Percentiles rank a stretch among this genome's conserved stretches.
Evolutionary conservation across 2,329 filamentous ascomycete species (phyloP).

Genomic region (Penicillium vulpinum): DNA sequence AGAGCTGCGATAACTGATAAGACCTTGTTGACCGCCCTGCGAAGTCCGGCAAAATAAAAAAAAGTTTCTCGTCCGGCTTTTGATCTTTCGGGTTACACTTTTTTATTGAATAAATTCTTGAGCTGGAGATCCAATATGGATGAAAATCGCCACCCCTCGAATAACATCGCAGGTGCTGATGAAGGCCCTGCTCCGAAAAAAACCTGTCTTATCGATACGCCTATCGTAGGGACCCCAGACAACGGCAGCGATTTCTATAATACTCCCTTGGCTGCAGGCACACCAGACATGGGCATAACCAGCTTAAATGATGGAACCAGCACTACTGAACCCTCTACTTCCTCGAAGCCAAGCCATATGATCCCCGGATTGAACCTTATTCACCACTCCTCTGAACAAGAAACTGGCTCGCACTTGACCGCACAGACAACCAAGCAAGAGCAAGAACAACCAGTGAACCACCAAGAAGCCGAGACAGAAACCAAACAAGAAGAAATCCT

Average conservation of each 20-base stretch:
- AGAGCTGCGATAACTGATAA: conserved; percentile 31
- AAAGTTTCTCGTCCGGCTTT: conserved; percentile 24
- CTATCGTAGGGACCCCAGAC: conserved; percentile 35
- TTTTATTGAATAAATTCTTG: background rate
- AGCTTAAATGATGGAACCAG: conserved; percentile 2
- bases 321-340: conserved; percentile 13
- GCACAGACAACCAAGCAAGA: conserved; percentile 4
- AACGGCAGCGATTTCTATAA: conserved; percentile 47
- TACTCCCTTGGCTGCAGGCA: conserved; percentile 35
- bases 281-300: conserved; percentile 23
- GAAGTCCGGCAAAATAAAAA: conserved; percentile 27
- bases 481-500: background rate
- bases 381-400: conserved; percentile 20
- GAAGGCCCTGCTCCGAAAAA: conserved; percentile 30
- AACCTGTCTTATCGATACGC: conserved; percentile 30
- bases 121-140: conserved; percentile 26
- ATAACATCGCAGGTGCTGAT: conserved; percentile 14
- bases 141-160: conserved; percentile 18
- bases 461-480: background rate
- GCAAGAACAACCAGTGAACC: background rate
- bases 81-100: conserved; percentile 1
- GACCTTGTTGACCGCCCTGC: conserved; percentile 28
- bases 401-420: conserved; percentile 1
- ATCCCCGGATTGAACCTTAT: conserved; percentile 43
- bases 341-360: conserved; percentile 21